These are phyloP conservation scores for Aspergillus bertholletiae DNA, from an alignment of 495 filamentous ascomycete genomes.

Conservation along the genomic window DNA sequence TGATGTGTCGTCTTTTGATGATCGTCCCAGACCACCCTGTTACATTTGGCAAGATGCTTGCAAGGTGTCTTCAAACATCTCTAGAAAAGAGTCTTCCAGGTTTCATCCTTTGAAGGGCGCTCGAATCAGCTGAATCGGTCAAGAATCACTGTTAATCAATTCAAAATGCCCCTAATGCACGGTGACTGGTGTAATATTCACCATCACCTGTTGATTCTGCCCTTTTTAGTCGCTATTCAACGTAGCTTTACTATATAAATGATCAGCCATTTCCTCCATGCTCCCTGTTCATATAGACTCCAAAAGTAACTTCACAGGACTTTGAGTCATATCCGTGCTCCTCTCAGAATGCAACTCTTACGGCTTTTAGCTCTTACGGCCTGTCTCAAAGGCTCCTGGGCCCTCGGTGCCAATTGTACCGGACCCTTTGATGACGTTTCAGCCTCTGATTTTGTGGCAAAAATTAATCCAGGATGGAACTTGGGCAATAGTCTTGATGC, in stretches of 20 bases:
- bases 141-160: not conserved
- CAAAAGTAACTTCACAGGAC: not conserved
- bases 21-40: too few species aligned
- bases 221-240: not conserved
- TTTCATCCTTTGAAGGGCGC: not conserved
- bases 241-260: not conserved
- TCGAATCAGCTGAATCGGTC: not conserved
- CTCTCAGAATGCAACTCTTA: constrained; percentile 2
- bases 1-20: too few species aligned
- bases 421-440: constrained; percentile 36
- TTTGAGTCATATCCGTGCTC: not conserved
- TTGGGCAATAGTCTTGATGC: constrained; percentile 57
- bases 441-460: constrained; percentile 30
- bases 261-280: not conserved
- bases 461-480: constrained; percentile 43
- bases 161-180: not conserved
- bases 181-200: not conserved
- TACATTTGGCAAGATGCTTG: not conserved
- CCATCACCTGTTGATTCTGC: not conserved
- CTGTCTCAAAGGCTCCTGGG: constrained; percentile 8
- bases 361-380: constrained; percentile 8
- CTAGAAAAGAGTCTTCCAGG: not conserved
- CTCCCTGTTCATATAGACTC: not conserved
- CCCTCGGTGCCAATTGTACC: constrained; percentile 22
- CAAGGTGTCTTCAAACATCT: not conserved